phyloP scores from a whole-genome alignment of 352 stramenopile genomes.

The Pythium dissotocum region DNA sequence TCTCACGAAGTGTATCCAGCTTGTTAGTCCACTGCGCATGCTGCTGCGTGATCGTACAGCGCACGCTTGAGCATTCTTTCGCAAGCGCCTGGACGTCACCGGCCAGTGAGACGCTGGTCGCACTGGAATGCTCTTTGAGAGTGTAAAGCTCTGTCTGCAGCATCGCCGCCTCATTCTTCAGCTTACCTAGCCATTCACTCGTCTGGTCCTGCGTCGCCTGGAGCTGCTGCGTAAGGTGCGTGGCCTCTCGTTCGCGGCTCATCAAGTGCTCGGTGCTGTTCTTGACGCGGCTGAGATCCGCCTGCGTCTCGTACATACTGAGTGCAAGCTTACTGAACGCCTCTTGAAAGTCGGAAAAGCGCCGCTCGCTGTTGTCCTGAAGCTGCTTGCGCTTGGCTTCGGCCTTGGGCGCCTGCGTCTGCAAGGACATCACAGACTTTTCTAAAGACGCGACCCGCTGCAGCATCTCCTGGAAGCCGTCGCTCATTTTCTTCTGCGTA shows the following conservation, averaged over 20 bases:
- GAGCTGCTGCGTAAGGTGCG: slow-evolving; percentile 39
- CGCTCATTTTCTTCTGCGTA: slow-evolving; percentile 24
- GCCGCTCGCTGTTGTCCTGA: slow-evolving; percentile 40
- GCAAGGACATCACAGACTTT: slow-evolving; percentile 31
- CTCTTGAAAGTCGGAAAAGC: slow-evolving; percentile 46
- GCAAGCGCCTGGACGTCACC: slow-evolving; percentile 51
- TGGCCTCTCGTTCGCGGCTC: slow-evolving; percentile 44
- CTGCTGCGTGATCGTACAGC: slow-evolving; percentile 39
- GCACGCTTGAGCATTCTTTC: slow-evolving; percentile 39
- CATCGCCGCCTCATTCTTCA: slow-evolving; percentile 42
- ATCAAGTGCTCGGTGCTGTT: slow-evolving; percentile 47
- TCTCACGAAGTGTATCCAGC: slow-evolving; percentile 42
- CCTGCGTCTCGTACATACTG: slow-evolving; percentile 48
- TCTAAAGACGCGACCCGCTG: slow-evolving; percentile 41
- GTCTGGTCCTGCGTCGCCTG: slow-evolving; percentile 55
- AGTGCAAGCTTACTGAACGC: slow-evolving; percentile 52
- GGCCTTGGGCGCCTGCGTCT: slow-evolving; percentile 35
- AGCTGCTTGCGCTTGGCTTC: slow-evolving; percentile 45
- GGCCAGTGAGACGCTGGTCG: slow-evolving; percentile 33
- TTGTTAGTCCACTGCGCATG: slow-evolving; percentile 42
- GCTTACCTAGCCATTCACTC: slow-evolving; percentile 36
- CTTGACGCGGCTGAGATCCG: slow-evolving; percentile 42
- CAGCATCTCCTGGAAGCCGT: slow-evolving; percentile 21
- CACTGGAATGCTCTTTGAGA: slow-evolving; percentile 38
- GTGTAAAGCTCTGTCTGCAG: slow-evolving; percentile 43